Conservation (phyloP, 495 filamentous ascomycete species). For the Penicillium coprophilum region DNA sequence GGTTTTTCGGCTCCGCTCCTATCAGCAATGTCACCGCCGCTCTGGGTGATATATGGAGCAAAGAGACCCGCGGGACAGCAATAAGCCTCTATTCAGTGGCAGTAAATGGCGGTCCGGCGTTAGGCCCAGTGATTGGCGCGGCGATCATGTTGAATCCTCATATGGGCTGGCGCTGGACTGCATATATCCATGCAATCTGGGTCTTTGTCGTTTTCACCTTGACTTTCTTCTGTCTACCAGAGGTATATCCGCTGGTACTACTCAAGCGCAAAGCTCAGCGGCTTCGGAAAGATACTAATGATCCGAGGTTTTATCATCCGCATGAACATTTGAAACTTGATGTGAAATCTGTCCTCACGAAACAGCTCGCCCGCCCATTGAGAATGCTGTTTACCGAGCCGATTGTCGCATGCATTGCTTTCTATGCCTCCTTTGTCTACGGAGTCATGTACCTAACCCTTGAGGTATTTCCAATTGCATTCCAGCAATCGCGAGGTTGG, state of each 20-base stretch:
- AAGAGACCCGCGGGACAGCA: constrained; percentile 36
- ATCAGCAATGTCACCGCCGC: constrained; percentile 48
- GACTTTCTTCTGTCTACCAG: constrained; percentile 32
- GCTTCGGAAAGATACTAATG: constrained; percentile 33
- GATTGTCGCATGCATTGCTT: constrained; percentile 37
- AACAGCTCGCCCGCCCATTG: constrained; percentile 39
- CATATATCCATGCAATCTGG: constrained; percentile 38
- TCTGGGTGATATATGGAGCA: constrained; percentile 50
- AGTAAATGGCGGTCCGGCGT: constrained; percentile 45
- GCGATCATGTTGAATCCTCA: constrained; percentile 39
- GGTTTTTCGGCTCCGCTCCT: constrained; percentile 49
- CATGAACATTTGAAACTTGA: constrained; percentile 42
- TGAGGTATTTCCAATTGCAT: constrained; percentile 37
- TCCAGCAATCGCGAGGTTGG: constrained; percentile 30
- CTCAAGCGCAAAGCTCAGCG: constrained; percentile 33
- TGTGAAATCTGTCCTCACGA: constrained; percentile 29
- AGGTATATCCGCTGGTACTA: constrained; percentile 35
- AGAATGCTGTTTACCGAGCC: constrained; percentile 42
- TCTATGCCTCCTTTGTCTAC: constrained; percentile 42
- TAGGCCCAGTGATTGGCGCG: constrained; percentile 48
- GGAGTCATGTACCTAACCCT: constrained; percentile 36
- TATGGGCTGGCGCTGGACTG: constrained; percentile 47
- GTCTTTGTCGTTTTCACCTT: constrained; percentile 27
- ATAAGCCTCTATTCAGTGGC: constrained; percentile 43
- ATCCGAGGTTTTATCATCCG: constrained; percentile 39